phyloP scores from a whole-genome alignment of 1,139 yeast genomes.

The Lodderomyces elongisporus region DNA sequence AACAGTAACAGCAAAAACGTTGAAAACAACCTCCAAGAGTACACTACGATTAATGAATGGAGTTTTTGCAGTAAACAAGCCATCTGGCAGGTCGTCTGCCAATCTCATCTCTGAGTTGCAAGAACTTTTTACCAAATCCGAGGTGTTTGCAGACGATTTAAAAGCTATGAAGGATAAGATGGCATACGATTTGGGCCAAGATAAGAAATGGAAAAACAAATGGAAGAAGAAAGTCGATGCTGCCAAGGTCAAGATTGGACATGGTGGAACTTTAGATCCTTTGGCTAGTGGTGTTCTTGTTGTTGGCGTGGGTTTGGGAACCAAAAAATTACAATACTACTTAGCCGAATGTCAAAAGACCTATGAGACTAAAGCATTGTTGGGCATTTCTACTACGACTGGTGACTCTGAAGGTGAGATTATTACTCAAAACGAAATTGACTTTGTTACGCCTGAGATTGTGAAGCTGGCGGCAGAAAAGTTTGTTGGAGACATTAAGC shows the following conservation, averaged over 20 bases:
- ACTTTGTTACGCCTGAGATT: slow-evolving; percentile 53
- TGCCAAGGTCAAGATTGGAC: slow-evolving; percentile 82
- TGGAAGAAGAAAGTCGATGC: slow-evolving; percentile 44
- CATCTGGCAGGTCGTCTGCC: slow-evolving; percentile 79
- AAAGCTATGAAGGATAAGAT: slow-evolving; percentile 32
- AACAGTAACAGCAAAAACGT: neutral
- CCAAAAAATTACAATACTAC: slow-evolving; percentile 71
- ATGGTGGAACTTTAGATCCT: slow-evolving; percentile 97
- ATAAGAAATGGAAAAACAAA: slow-evolving; percentile 39
- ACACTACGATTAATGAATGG: slow-evolving; percentile 63
- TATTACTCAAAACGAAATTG: slow-evolving; percentile 50
- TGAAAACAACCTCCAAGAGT: slow-evolving; percentile 13
- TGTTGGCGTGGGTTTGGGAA: slow-evolving; percentile 86
- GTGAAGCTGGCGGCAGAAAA: slow-evolving; percentile 49
- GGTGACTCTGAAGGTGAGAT: slow-evolving; percentile 91
- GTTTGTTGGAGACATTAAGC: slow-evolving; percentile 74
- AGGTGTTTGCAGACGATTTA: slow-evolving; percentile 54
- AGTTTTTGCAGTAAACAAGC: slow-evolving; percentile 89
- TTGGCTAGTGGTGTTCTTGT: slow-evolving; percentile 90
- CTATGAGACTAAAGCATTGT: slow-evolving; percentile 77
- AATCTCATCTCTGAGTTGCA: slow-evolving; percentile 66
- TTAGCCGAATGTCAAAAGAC: slow-evolving; percentile 68
- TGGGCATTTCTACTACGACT: slow-evolving; percentile 90
- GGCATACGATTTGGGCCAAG: slow-evolving; percentile 35
- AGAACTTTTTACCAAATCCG: slow-evolving; percentile 54